phyloP scores from a whole-genome alignment of 1,284 basidiomycete species.

The Rhodotorula glutinis region DNA sequence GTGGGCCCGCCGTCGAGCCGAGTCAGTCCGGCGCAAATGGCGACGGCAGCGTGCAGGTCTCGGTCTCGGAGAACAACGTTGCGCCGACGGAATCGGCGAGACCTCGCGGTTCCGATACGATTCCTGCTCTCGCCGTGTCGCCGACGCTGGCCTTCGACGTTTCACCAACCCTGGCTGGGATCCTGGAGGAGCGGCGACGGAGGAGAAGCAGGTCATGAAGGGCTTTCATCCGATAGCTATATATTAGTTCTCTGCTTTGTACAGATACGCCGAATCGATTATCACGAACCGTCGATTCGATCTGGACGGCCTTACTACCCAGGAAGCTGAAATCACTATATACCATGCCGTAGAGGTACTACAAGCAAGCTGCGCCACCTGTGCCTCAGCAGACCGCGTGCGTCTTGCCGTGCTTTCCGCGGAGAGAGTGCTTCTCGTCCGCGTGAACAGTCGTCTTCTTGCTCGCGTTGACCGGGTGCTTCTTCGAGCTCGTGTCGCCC shows the following conservation, averaged over 20 bases:
- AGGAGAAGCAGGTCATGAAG: no score
- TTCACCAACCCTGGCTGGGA: no score
- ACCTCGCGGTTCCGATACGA: not conserved
- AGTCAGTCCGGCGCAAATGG: not conserved
- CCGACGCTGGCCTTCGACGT: no score
- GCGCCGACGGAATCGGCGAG: not conserved
- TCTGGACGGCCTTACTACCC: no score
- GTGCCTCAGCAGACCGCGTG: conserved; percentile 39
- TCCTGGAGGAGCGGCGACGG: no score
- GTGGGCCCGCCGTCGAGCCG: not conserved
- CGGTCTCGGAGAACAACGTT: not conserved
- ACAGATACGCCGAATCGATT: no score
- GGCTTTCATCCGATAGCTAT: no score
- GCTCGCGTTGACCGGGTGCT: conserved; percentile 24
- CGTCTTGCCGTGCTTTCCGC: conserved; percentile 45
- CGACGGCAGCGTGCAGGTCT: conserved; percentile 1
- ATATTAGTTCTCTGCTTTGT: no score
- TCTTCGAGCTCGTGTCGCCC: conserved; percentile 10
- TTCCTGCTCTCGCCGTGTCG: not conserved
- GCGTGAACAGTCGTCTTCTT: conserved; percentile 25
- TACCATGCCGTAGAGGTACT: no score
- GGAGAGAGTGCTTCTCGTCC: conserved; percentile 44
- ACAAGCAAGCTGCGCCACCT: no score
- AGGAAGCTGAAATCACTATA: no score
- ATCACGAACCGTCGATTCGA: no score